Evolutionary conservation across 495 filamentous ascomycete species (phyloP).

Genomic region (Evansstolkia leycettana): DNA sequence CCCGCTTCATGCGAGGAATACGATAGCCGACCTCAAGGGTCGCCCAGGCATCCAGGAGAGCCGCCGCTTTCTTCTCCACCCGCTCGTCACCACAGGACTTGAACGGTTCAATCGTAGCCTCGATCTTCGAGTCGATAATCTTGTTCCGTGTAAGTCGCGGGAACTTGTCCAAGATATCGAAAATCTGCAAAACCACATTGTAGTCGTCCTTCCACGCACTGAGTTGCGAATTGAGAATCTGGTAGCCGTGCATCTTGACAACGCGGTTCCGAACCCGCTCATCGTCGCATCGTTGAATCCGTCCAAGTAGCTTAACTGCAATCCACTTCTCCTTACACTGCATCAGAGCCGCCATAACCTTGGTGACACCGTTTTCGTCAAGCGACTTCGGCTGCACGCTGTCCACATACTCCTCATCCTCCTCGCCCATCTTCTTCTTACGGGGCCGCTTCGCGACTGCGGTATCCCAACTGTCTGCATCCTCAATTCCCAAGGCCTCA

Average conservation of each 20-base stretch:
- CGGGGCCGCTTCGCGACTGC: conserved; percentile 76
- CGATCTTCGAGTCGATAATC: conserved; percentile 92
- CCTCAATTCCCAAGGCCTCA: conserved; percentile 92
- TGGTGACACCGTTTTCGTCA: conserved; percentile 80
- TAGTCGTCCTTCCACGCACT: conserved; percentile 74
- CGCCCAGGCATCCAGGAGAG: conserved; percentile 73
- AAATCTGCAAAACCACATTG: conserved; percentile 77
- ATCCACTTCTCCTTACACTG: conserved; percentile 99
- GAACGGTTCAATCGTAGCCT: conserved; percentile 64
- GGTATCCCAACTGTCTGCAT: conserved; percentile 83
- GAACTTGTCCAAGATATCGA: conserved; percentile 81
- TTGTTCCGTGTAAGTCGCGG: conserved; percentile 93
- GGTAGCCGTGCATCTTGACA: conserved; percentile 93
- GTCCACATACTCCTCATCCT: conserved; percentile 95
- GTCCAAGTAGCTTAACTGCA: conserved; percentile 81
- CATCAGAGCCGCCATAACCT: conserved; percentile 97
- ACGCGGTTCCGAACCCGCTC: conserved; percentile 81
- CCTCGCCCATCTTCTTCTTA: conserved; percentile 88
- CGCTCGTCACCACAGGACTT: conserved; percentile 56
- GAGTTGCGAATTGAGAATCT: conserved; percentile 78
- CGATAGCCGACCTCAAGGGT: conserved; percentile 86
- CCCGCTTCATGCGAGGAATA: conserved; percentile 74
- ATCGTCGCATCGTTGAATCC: conserved; percentile 82
- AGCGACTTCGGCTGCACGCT: conserved; percentile 74
- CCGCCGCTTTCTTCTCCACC: conserved; percentile 57